These are phyloP conservation scores for Penicillium nordicum DNA, from an alignment of 2,329 filamentous ascomycete species.

Conservation along the genomic window DNA sequence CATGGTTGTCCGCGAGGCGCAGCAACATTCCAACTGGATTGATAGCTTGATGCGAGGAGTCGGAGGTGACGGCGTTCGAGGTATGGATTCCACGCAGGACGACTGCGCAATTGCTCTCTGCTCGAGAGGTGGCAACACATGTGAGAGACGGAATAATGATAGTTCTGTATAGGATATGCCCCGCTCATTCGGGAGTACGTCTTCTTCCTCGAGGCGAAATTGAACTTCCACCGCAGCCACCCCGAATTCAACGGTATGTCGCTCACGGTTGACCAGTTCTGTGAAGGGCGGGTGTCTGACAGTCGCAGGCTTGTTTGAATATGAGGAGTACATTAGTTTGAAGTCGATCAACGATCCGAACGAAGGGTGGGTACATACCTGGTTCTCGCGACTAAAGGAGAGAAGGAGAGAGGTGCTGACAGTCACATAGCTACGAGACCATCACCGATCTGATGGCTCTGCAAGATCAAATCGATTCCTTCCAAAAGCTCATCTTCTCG, in stretches of 20 bases:
- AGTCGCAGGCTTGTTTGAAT: constrained; percentile 76
- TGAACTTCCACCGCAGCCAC: constrained; percentile 94
- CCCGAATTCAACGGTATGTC: constrained; percentile 86
- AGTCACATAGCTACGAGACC: constrained; percentile 65
- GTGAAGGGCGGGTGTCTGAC: constrained; percentile 10
- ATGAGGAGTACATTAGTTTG: constrained; percentile 96
- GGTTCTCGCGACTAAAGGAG: background rate
- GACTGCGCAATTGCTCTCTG: background rate
- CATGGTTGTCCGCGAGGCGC: constrained; percentile 78
- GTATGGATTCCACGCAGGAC: constrained; percentile 38
- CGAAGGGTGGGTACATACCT: constrained; percentile 64
- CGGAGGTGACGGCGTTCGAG: constrained; percentile 77
- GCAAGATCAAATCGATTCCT: constrained; percentile 97
- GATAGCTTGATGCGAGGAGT: constrained; percentile 86
- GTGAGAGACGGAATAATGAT: constrained; percentile 9
- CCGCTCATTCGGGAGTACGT: constrained; percentile 96
- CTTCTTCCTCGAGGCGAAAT: constrained; percentile 87
- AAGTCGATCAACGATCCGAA: constrained; percentile 99
- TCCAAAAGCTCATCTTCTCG: constrained; percentile 97
- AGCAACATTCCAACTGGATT: constrained; percentile 84
- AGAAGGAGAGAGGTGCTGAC: constrained; percentile 21
- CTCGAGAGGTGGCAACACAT: background rate
- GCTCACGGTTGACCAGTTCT: background rate
- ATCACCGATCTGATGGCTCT: constrained; percentile 95
- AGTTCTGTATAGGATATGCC: constrained; percentile 61